phyloP scores from a whole-genome alignment of 371 early-diverging fungal genomes.

The Lichtheimia corymbifera region DNA sequence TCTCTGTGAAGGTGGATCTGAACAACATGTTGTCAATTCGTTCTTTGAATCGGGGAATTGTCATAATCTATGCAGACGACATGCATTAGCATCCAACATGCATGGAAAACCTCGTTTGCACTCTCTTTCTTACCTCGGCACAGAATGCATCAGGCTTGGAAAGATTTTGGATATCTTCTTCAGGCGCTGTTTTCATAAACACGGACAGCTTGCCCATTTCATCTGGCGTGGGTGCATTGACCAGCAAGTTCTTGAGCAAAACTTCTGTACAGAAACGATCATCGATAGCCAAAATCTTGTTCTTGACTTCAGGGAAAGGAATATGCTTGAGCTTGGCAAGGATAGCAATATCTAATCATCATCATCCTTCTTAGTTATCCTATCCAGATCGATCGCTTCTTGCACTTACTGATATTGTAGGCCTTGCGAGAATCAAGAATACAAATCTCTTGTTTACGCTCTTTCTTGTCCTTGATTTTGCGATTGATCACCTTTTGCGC shows the following conservation, averaged over 20 bases:
- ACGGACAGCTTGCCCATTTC: conserved; percentile 77
- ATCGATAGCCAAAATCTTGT: conserved; percentile 67
- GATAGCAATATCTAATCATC: conserved; percentile 61
- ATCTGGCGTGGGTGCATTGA: conserved; percentile 71
- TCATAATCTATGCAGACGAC: conserved; percentile 58
- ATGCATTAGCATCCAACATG: neutral
- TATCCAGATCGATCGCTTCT: neutral
- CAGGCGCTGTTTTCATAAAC: conserved; percentile 60
- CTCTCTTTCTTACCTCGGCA: conserved; percentile 63
- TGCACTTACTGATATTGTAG: conserved; percentile 71
- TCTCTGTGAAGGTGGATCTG: conserved; percentile 73
- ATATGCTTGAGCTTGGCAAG: conserved; percentile 71
- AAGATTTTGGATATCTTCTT: conserved; percentile 65
- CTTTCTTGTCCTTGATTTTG: conserved; percentile 29
- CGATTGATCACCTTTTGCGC: conserved; percentile 63
- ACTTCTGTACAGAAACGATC: conserved; percentile 69
- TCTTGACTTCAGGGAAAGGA: conserved; percentile 61
- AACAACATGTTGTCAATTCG: conserved; percentile 77
- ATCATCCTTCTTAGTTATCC: neutral
- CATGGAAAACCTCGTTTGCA: neutral
- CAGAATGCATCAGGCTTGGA: conserved; percentile 84
- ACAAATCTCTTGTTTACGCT: conserved; percentile 52
- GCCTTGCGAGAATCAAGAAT: conserved; percentile 78
- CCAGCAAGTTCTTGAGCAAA: conserved; percentile 66
- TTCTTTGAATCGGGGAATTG: conserved; percentile 79